Evolutionary conservation across 306 rosid species (phyloP).

Genomic region (Lathyrus oleraceus): DNA sequence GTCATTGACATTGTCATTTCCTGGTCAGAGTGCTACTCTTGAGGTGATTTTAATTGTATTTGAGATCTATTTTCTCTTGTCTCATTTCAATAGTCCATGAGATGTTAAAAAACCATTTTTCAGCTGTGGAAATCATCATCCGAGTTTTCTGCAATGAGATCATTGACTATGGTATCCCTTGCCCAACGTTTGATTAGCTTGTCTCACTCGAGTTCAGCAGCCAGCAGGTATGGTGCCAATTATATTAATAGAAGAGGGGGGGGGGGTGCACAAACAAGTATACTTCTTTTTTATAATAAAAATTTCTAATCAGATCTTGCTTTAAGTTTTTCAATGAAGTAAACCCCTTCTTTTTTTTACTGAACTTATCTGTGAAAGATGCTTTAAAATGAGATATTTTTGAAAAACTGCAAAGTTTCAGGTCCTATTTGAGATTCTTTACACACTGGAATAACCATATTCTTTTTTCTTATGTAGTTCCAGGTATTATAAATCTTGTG

Average conservation of each 20-base stretch:
- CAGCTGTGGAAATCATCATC: conserved; percentile 97
- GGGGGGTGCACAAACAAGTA: not conserved
- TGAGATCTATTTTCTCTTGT: conserved; percentile 42
- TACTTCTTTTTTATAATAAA: conserved; percentile 21
- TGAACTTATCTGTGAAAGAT: conserved; percentile 8
- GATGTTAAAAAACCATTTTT: conserved; percentile 54
- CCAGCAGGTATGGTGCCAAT: conserved; percentile 72
- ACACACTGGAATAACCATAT: conserved; percentile 25
- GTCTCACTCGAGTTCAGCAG: conserved; percentile 76
- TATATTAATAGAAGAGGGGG: conserved; percentile 20
- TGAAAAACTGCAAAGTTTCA: conserved; percentile 17
- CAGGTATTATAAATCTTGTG: conserved; percentile 20
- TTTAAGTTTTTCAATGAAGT: conserved; percentile 8
- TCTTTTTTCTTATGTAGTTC: conserved; percentile 27
- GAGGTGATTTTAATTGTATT: conserved; percentile 68
- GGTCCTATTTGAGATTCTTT: conserved; percentile 29
- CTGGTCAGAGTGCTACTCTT: conserved; percentile 64
- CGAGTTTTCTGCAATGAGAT: conserved; percentile 91
- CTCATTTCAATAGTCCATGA: conserved; percentile 47
- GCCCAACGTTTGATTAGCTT: conserved; percentile 89
- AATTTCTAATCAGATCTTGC: conserved; percentile 1
- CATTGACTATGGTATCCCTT: conserved; percentile 90
- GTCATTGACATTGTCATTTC: conserved; percentile 86
- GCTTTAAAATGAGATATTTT: conserved; percentile 25
- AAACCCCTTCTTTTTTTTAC: conserved; percentile 4